Evolutionary conservation across 2,329 filamentous ascomycete genomes (phyloP).

Genomic region (Pseudogymnoascus sp.): DNA sequence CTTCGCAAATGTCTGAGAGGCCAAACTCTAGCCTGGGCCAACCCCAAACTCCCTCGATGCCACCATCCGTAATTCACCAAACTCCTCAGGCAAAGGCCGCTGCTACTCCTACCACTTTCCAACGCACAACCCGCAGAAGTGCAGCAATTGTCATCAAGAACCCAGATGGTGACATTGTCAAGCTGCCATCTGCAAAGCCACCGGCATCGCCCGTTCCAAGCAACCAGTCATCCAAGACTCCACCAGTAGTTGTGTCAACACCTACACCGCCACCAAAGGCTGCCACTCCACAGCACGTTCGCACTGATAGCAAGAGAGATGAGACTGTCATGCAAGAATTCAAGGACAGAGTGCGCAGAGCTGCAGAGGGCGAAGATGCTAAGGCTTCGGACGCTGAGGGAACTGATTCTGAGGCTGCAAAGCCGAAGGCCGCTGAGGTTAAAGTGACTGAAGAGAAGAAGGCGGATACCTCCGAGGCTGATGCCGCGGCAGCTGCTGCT

Average conservation of each 20-base stretch:
- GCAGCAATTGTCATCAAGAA: conserved; percentile 80
- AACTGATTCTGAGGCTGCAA: conserved; percentile 23
- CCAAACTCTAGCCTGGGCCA: conserved; percentile 38
- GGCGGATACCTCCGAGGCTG: conserved; percentile 24
- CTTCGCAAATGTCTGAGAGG: conserved; percentile 69
- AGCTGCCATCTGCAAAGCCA: conserved; percentile 59
- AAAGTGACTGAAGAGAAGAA: conserved; percentile 26
- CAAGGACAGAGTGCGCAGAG: conserved; percentile 44
- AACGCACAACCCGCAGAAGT: conserved; percentile 45
- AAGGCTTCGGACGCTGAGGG: conserved; percentile 29
- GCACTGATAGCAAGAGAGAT: conserved; percentile 72
- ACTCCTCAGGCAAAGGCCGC: conserved; percentile 45
- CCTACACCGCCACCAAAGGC: conserved; percentile 75
- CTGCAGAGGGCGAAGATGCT: conserved; percentile 26
- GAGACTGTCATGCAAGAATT: conserved; percentile 81
- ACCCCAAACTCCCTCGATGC: conserved; percentile 28
- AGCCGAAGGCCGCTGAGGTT: conserved; percentile 25
- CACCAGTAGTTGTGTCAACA: conserved; percentile 61
- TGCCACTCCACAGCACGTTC: conserved; percentile 57
- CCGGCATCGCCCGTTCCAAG: conserved; percentile 52
- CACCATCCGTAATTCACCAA: conserved; percentile 40
- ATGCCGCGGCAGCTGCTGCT: conserved; percentile 29
- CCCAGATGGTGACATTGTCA: conserved; percentile 68
- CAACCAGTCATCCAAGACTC: conserved; percentile 47
- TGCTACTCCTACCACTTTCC: conserved; percentile 32